Evolutionary conservation across 768 basidiomycete genomes (phyloP), one percentile per base, ranked within the genome.

Genomic region (Serendipita vermifera): DNA sequence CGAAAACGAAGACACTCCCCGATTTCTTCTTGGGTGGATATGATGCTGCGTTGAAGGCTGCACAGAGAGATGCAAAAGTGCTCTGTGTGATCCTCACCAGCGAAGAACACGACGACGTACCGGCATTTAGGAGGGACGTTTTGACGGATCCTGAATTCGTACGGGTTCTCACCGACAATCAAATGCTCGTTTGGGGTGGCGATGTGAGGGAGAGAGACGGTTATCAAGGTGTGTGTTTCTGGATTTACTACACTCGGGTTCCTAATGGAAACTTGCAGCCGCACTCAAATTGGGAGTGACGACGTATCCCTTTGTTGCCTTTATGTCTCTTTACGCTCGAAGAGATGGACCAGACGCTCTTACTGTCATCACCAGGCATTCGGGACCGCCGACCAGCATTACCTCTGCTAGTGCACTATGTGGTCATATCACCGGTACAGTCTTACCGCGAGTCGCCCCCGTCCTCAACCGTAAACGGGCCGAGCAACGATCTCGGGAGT

Each of bases 221-320:
- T 3, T 91, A 90, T 78, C 78, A 81, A 65, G 79, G 82, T 83
- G 40, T 40, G 66, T 54, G n/a, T 20, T 33, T 58, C 17, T 11
- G n/a, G n/a, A 43, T 22, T 54, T 27, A 15, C 29, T 0, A 1
- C 11, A 1, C 29, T 24, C n/a, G 48, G 7, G 14, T 32, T 51
- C 46, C 29, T 35, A 31, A 29, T 27, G 22, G 13, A 26, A 22
- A 31, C 38, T 36, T 59, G 14, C 70, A 73, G 85, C 71, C 27
- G 72, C 81, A 11, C 78, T 84, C 64, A 87, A 86, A 65, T 72
- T 97, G 0, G 82, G 87, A 64, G 83, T 84, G 2, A 91, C 92
- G 1, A 90, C 92, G 0, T 96, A 86, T 63, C 96, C 94, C 0
- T 93, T 93, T 59, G 75, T 99, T 46, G 87, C 88, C 1, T 99